These are phyloP conservation scores for Paecilomyces fulvus DNA, from an alignment of 2,329 filamentous ascomycete genomes.

Conservation along the genomic window DNA sequence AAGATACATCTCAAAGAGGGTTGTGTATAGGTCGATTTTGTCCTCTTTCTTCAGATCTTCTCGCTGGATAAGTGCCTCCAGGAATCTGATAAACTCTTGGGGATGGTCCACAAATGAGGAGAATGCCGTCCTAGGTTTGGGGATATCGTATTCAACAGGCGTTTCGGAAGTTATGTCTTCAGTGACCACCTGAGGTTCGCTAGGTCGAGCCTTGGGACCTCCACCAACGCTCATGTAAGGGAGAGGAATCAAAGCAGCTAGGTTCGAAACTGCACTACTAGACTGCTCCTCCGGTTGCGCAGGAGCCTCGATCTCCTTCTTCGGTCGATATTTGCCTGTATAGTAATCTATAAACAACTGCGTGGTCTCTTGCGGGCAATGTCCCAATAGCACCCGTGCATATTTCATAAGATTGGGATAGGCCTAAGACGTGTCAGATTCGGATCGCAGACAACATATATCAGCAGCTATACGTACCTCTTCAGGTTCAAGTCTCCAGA, in stretches of 20 bases:
- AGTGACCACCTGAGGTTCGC: conserved; percentile 17
- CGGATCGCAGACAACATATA: background rate
- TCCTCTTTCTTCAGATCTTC: conserved; percentile 63
- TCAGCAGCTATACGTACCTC: conserved; percentile 44
- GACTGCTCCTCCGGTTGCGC: conserved; percentile 41
- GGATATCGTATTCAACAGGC: conserved; percentile 60
- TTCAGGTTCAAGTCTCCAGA: conserved; percentile 76
- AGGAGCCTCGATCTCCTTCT: conserved; percentile 52
- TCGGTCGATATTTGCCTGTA: conserved; percentile 68
- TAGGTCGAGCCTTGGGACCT: conserved; percentile 23
- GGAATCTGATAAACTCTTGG: conserved; percentile 81
- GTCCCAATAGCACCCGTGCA: conserved; percentile 77
- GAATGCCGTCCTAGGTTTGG: conserved; percentile 80
- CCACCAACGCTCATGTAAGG: conserved; percentile 70
- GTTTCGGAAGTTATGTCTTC: conserved; percentile 26
- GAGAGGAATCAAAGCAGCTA: conserved; percentile 73
- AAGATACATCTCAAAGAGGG: conserved; percentile 95
- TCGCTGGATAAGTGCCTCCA: conserved; percentile 77
- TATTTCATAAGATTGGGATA: conserved; percentile 93
- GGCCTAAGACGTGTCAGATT: conserved; percentile 47
- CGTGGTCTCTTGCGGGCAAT: conserved; percentile 75
- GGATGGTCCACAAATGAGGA: conserved; percentile 94
- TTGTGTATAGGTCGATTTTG: conserved; percentile 81
- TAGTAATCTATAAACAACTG: conserved; percentile 92
- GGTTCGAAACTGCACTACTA: conserved; percentile 72